phyloP scores from a whole-genome alignment of 257 asterid genomes.

The Petunia axillaris region DNA sequence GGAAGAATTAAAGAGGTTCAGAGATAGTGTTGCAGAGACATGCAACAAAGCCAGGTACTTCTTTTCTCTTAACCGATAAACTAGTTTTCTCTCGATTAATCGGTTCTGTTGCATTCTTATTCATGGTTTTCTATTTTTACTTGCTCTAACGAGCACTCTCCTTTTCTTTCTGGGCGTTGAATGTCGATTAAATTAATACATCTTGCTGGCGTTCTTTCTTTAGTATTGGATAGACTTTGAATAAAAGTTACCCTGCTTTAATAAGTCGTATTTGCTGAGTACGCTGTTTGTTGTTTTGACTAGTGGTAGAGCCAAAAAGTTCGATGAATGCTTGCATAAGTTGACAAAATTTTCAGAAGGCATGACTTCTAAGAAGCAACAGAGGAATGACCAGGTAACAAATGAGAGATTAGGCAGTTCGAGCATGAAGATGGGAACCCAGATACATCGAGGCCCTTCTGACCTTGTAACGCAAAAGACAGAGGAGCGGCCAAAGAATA shows the following conservation, averaged over 20 bases:
- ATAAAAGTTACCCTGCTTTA: slow-evolving; percentile 5
- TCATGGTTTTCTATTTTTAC: slow-evolving; percentile 2
- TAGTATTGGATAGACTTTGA: slow-evolving; percentile 19
- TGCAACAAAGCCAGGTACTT: slow-evolving; percentile 74
- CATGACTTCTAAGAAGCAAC: slow-evolving; percentile 72
- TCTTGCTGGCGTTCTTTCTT: slow-evolving; percentile 22
- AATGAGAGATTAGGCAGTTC: slow-evolving; percentile 77
- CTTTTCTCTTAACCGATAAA: slow-evolving; percentile 22
- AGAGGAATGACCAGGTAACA: slow-evolving; percentile 60
- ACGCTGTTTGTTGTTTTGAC: slow-evolving; percentile 39
- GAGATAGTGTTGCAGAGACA: slow-evolving; percentile 65
- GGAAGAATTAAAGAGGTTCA: slow-evolving; percentile 71
- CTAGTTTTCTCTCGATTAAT: slow-evolving; percentile 19
- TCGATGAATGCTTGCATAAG: slow-evolving; percentile 73
- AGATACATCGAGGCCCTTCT: slow-evolving; percentile 67
- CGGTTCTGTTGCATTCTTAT: neutral
- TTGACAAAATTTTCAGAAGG: slow-evolving; percentile 61
- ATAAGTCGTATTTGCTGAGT: slow-evolving; percentile 19
- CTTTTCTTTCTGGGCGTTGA: neutral
- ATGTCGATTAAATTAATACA: neutral
- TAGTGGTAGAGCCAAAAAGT: slow-evolving; percentile 80
- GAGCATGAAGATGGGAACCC: slow-evolving; percentile 71
- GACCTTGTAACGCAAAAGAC: slow-evolving; percentile 63
- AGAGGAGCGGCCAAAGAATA: slow-evolving; percentile 86
- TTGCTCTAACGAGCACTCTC: neutral